Conservation (phyloP, 345 rosid genomes). For the Pistacia vera region DNA sequence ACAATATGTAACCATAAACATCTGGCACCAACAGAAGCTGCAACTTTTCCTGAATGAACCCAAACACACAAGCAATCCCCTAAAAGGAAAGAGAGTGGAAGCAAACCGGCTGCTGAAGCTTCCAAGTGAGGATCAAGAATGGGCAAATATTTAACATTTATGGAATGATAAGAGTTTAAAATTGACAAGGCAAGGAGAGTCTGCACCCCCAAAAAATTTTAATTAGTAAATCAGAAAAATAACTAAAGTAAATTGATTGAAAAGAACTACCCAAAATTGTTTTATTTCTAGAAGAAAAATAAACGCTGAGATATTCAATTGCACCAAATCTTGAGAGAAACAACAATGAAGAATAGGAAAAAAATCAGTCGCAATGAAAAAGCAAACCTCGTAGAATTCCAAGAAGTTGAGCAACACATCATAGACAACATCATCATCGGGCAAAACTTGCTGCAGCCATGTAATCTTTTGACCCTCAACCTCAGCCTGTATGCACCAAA, state of each 20-base stretch:
- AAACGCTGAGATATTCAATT: not conserved
- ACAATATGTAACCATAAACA: not conserved
- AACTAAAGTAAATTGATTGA: not conserved
- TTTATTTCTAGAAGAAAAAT: not conserved
- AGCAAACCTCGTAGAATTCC: conserved; percentile 90
- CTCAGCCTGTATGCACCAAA: conserved; percentile 65
- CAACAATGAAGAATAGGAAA: not conserved
- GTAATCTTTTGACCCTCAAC: conserved; percentile 94
- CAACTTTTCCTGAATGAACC: not conserved
- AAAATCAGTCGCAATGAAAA: not conserved
- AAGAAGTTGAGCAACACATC: conserved; percentile 79
- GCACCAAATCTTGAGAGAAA: not conserved
- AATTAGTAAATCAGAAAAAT: not conserved
- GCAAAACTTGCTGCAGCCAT: conserved; percentile 95
- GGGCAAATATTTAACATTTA: conserved; percentile 87
- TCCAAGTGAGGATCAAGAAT: conserved; percentile 86
- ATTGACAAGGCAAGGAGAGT: conserved; percentile 78
- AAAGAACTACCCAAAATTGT: not conserved
- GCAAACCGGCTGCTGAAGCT: conserved; percentile 86
- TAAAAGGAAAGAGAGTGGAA: not conserved
- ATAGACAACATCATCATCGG: conserved; percentile 89
- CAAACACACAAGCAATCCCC: too few species aligned
- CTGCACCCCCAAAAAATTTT: conserved; percentile 50
- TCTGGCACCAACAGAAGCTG: not conserved
- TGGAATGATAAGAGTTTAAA: conserved; percentile 75